Evolutionary conservation across 345 rosid species (phyloP), one percentile per base, ranked within the genome.

Genomic region (Citrus cavaleriei): DNA sequence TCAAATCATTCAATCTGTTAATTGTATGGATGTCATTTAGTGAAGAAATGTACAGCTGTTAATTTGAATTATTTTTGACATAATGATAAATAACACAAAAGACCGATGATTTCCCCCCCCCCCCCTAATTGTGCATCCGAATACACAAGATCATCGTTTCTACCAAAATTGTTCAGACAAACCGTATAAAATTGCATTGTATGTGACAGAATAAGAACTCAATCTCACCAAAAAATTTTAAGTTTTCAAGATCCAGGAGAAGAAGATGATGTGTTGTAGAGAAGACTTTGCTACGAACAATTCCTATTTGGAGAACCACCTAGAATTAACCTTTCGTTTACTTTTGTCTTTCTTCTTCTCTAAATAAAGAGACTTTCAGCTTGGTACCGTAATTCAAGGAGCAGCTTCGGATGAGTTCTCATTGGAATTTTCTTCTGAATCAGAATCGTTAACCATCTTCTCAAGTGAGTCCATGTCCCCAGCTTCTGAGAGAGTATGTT

Each of bases 381-480:
- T 10, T 61, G 70, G 37, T 38, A 16, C 24, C 32, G 68, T 58
- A 22, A 68, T 40, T 68, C 80, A 82, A 63, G 79, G 65, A 73
- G 84, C 64, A 49, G 81, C 61, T 16, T 40, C 81, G 0, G 81
- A 57, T 35, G 82, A 75, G 42, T 73, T 69, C 68, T 83, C 86
- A n/a, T 61, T 71, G 13, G 84, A 76, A 63, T 81, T 88, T 66
- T 91, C 93, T 57, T 92, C 93, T 32, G 90, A 82, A 83, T 88
- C 95, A 0, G 92, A 88, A 75, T 82, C 83, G 2, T 87, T 91
- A 38, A 91, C 90, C 99, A 93, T 91, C 84, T 90, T 92, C 84
- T 93, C 95, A 21, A 96, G 97, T 2, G 93, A 90, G 46, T 82
- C 98, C 76, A 96, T 72, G 80, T 92, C 97, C 46, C 99, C 98